These are phyloP conservation scores for Penicillium manginii DNA, from an alignment of 495 filamentous ascomycete genomes.

Conservation along the genomic window DNA sequence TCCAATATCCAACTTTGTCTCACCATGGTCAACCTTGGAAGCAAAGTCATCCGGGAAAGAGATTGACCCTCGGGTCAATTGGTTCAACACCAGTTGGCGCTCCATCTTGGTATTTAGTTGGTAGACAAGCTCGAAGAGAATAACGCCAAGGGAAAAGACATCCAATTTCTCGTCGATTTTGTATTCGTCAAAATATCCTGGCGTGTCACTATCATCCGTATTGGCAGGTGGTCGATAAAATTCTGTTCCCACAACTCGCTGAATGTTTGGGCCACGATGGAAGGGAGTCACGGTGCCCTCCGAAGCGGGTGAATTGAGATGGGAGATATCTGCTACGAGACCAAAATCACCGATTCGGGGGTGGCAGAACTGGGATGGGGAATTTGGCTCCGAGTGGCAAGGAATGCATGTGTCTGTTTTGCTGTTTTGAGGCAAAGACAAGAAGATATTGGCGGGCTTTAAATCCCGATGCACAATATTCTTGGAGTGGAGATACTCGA, in stretches of 20 bases:
- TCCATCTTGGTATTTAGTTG: conserved; percentile 57
- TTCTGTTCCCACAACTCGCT: conserved; percentile 49
- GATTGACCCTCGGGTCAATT: conserved; percentile 40
- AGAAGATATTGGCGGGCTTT: conserved; percentile 74
- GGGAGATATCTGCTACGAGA: conserved; percentile 56
- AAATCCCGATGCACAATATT: conserved; percentile 70
- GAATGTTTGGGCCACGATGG: conserved; percentile 26
- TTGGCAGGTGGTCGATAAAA: conserved; percentile 48
- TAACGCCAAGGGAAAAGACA: conserved; percentile 57
- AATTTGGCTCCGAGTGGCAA: conserved; percentile 32
- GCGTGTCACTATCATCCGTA: conserved; percentile 3
- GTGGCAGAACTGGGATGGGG: conserved; percentile 42
- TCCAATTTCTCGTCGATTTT: conserved; percentile 56
- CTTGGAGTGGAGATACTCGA: conserved; percentile 65
- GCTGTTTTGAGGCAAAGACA: conserved; percentile 42
- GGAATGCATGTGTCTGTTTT: conserved; percentile 30
- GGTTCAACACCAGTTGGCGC: conserved; percentile 50
- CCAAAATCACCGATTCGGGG: conserved; percentile 60
- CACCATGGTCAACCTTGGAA: conserved; percentile 41
- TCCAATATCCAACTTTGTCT: conserved; percentile 29
- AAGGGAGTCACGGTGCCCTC: conserved; percentile 22
- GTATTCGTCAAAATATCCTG: conserved; percentile 30
- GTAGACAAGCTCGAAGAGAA: conserved; percentile 57
- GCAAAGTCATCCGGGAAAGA: conserved; percentile 43
- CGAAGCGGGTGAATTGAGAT: conserved; percentile 32